Percentiles rank a stretch among this genome's conserved stretches.
phyloP scores from a whole-genome alignment of 176 grass and related monocot species.

The Dactylis glomerata region DNA sequence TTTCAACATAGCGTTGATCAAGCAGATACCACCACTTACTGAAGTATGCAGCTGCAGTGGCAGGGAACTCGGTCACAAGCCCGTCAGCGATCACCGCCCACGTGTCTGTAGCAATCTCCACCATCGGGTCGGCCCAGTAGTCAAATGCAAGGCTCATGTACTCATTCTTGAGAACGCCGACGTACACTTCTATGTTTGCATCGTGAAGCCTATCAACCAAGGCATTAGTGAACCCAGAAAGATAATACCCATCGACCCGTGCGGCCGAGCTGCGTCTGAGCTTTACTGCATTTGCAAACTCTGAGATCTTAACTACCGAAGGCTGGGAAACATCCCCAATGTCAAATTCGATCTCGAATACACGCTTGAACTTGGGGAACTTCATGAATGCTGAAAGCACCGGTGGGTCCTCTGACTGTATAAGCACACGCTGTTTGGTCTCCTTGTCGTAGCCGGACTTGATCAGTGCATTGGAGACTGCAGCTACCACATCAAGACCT shows the following conservation, averaged over 20 bases:
- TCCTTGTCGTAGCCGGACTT: constrained; percentile 72
- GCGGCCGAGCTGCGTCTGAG: constrained; percentile 45
- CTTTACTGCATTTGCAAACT: constrained; percentile 46
- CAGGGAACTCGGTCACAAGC: constrained; percentile 69
- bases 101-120: constrained; percentile 62
- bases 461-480: constrained; percentile 45
- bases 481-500: constrained; percentile 58
- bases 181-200: constrained; percentile 47
- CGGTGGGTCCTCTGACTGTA: constrained; percentile 68
- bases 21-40: constrained; percentile 41
- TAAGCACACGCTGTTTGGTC: constrained; percentile 40
- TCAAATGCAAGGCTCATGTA: constrained; percentile 70
- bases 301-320: constrained; percentile 48
- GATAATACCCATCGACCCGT: constrained; percentile 43
- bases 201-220: constrained; percentile 36
- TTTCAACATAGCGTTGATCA: neutral
- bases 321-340: constrained; percentile 42
- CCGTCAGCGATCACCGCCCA: constrained; percentile 45
- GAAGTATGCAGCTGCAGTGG: constrained; percentile 63
- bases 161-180: constrained; percentile 80
- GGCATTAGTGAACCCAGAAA: constrained; percentile 41
- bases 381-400: constrained; percentile 67
- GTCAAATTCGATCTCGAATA: constrained; percentile 42
- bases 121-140: constrained; percentile 63
- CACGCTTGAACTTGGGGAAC: constrained; percentile 40